phyloP scores from a whole-genome alignment of 352 stramenopile genomes.

The Bremia lactucae region DNA sequence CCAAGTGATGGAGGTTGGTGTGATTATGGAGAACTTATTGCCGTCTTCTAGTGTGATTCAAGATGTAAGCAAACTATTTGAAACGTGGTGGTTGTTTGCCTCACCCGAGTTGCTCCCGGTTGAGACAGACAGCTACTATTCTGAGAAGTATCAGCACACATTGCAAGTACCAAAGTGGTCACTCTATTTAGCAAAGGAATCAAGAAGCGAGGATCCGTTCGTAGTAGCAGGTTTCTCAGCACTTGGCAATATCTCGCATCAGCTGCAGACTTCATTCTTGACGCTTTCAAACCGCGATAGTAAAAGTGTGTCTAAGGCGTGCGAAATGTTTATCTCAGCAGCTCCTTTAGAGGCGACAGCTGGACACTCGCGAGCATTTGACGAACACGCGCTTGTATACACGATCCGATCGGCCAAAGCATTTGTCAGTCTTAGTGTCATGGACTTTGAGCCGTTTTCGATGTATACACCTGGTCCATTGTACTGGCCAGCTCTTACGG shows the following conservation, averaged over 20 bases:
- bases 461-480: constrained; percentile 56
- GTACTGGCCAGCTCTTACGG: constrained; percentile 51
- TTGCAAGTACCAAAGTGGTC: constrained; percentile 61
- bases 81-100: constrained; percentile 63
- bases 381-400: constrained; percentile 64
- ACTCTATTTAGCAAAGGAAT: constrained; percentile 21
- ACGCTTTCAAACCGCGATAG: constrained; percentile 1
- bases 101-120: constrained; percentile 18
- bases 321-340: constrained; percentile 51
- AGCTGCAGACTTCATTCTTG: constrained; percentile 25
- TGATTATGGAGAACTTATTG: constrained; percentile 44
- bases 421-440: constrained; percentile 62
- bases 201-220: constrained; percentile 40
- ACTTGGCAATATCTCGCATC: constrained; percentile 41
- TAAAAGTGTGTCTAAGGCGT: neutral
- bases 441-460: constrained; percentile 71
- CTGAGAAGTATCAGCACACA: constrained; percentile 39
- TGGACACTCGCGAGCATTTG: constrained; percentile 36
- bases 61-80: constrained; percentile 55
- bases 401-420: constrained; percentile 49
- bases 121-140: constrained; percentile 39
- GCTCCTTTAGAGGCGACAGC: constrained; percentile 50
- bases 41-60: constrained; percentile 23
- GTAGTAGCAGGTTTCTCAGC: constrained; percentile 26
- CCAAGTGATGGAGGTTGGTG: constrained; percentile 79